phyloP scores from a whole-genome alignment of 2,329 filamentous ascomycete species.

The Pestalotiopsis sp. region DNA sequence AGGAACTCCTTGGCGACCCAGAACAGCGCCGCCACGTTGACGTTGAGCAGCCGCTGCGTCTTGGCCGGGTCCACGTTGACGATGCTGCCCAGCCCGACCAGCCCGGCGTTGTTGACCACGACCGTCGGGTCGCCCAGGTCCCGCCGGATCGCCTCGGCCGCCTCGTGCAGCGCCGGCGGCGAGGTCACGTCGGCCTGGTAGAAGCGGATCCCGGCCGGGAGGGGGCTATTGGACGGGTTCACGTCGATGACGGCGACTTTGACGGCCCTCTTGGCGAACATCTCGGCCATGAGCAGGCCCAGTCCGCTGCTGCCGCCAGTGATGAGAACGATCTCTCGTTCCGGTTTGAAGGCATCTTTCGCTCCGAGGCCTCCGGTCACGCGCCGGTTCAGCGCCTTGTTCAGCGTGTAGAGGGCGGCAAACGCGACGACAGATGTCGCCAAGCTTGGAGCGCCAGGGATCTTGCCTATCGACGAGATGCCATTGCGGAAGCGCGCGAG shows the following conservation, averaged over 20 bases:
- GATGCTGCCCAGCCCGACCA: constrained; percentile 42
- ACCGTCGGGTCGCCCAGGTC: constrained; percentile 37
- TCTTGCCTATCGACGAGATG: not conserved
- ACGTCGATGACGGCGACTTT: constrained; percentile 41
- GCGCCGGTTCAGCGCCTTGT: not conserved
- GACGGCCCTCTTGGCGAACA: constrained; percentile 36
- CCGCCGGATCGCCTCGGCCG: constrained; percentile 38
- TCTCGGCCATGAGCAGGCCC: constrained; percentile 35
- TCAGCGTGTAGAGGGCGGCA: not conserved
- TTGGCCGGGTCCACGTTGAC: constrained; percentile 39
- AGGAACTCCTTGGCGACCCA: constrained; percentile 48
- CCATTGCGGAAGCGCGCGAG: not conserved
- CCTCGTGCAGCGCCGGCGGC: constrained; percentile 45
- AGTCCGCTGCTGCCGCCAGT: constrained; percentile 34
- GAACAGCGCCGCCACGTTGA: constrained; percentile 50
- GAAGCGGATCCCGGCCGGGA: constrained; percentile 29
- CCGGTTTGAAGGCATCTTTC: not conserved
- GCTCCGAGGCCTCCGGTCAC: not conserved
- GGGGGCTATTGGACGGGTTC: constrained; percentile 15
- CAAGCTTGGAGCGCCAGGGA: not conserved
- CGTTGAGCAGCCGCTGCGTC: constrained; percentile 46
- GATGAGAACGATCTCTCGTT: constrained; percentile 26
- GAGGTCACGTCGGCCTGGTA: constrained; percentile 51
- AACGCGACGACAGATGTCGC: not conserved
- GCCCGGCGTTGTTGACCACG: constrained; percentile 42